Base-by-base conservation (phyloP, 805 yeast species). In the Diddensiella santjacobensis region DNA sequence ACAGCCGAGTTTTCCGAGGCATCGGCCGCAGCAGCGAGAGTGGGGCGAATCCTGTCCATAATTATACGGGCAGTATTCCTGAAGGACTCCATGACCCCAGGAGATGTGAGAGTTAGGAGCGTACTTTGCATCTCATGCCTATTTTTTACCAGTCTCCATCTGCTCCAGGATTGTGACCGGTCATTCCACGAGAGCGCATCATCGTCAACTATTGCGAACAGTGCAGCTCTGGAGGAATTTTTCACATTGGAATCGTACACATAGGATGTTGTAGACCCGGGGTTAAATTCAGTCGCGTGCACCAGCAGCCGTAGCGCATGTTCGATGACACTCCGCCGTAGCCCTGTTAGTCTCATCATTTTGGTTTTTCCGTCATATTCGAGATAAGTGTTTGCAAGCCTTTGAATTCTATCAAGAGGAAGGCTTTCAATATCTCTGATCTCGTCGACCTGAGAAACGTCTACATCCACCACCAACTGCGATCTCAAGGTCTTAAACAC, bases 401-500 rank as follows among this genome's bases (percentile, higher is more conserved):
- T 51, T 50, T 64, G 68, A 19, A 65, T 57, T 5, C 54, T 49
- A 4, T 50, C 42, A 11, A 63, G 40, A 6, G 59, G 55, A 2
- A 53, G 49, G 2, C 50, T 26, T 23, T 46, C 23, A 18, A 58
- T 42, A 10, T 50, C 40, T 3, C 33, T 42, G 8, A 52, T 36
- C 15, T 38, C 38, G 2, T 50, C 54, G 11, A 55, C 29, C n/a
- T 45, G 45, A 0, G 52, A 22, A 44, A 74, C 56, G 52, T 72
- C 70, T 3, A 74, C 42, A n/a, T 54, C 62, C 24, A 64, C 66
- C 8, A 58, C 56, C 23, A 55, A 52, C 3, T 66, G 55, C 1
- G 60, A 54, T 13, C 62, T 65, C 41, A 74, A 55, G 23, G 65
- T 60, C 2, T 63, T 56, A 33, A 59, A 59, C 40, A 75, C 57